These are phyloP conservation scores for Danielia reshetovae DNA, from an alignment of 805 yeast species.

Conservation along the genomic window DNA sequence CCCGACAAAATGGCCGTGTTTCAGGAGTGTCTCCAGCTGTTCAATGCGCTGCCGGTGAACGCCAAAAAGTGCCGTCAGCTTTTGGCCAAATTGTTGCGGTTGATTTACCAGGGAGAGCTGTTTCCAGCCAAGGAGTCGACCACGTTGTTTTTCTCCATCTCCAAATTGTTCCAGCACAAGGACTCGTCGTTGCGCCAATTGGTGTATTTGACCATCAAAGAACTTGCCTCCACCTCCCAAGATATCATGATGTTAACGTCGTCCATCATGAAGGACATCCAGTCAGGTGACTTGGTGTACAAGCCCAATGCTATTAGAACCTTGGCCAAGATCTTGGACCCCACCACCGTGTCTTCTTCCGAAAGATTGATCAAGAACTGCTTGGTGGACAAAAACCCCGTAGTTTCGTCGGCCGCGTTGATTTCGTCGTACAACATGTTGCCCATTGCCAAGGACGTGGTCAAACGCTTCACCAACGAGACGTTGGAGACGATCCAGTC, in stretches of 20 bases:
- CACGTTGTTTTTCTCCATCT: constrained; percentile 85
- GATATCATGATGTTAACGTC: constrained; percentile 97
- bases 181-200: constrained; percentile 85
- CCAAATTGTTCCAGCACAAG: constrained; percentile 91
- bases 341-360: constrained; percentile 84
- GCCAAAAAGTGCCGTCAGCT: constrained; percentile 82
- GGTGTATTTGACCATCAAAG: constrained; percentile 92
- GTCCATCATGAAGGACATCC: constrained; percentile 96
- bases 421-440: constrained; percentile 86
- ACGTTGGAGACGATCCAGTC: constrained; percentile 84
- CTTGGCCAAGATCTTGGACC: constrained; percentile 83
- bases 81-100: constrained; percentile 76
- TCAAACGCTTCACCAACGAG: constrained; percentile 91
- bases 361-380: constrained; percentile 91
- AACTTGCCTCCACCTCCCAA: constrained; percentile 75
- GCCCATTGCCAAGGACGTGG: constrained; percentile 87
- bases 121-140: constrained; percentile 91
- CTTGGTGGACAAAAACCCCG: constrained; percentile 85
- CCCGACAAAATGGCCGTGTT: constrained; percentile 97
- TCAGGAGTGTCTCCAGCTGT: constrained; percentile 90
- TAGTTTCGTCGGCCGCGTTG: constrained; percentile 89
- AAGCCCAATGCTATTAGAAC: constrained; percentile 96
- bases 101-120: constrained; percentile 79
- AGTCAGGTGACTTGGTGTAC: constrained; percentile 77
- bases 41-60: constrained; percentile 86